Evolutionary conservation across 192 early-diverging fungal genomes (phyloP).

Genomic region (Thamnidium elegans): DNA sequence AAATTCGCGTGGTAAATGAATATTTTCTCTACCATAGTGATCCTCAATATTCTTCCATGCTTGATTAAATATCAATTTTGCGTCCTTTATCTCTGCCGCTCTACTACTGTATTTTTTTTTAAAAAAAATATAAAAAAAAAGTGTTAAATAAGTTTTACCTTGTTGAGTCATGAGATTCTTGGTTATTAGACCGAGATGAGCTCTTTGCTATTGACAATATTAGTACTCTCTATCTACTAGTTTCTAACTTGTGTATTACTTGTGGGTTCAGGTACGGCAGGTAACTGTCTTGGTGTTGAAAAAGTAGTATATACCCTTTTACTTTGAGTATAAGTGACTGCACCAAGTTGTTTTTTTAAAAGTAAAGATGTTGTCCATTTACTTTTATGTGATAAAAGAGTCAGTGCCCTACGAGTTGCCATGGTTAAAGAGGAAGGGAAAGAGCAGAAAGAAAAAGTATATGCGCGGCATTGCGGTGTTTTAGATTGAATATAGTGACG

Average conservation of each 20-base stretch:
- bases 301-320: neutral
- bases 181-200: neutral
- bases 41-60: conserved; percentile 59
- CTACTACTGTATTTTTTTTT: neutral
- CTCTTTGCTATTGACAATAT: too few relatives aligned
- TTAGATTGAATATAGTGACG: too few relatives aligned
- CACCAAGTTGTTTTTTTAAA: neutral
- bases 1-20: conserved; percentile 53
- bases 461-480: neutral
- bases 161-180: neutral
- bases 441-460: neutral
- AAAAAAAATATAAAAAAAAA: neutral
- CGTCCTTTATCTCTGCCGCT: conserved; percentile 50
- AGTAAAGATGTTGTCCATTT: neutral
- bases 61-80: conserved; percentile 60
- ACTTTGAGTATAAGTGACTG: neutral
- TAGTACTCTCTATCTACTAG: too few relatives aligned
- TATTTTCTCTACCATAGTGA: conserved; percentile 46
- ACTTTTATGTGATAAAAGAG: too few relatives aligned
- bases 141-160: neutral
- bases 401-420: neutral
- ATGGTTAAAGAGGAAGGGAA: neutral
- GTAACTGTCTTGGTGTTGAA: neutral
- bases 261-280: neutral
- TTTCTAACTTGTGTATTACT: neutral